phyloP scores from a whole-genome alignment of 176 grass and related monocot genomes.

The Saccharum spontaneum region DNA sequence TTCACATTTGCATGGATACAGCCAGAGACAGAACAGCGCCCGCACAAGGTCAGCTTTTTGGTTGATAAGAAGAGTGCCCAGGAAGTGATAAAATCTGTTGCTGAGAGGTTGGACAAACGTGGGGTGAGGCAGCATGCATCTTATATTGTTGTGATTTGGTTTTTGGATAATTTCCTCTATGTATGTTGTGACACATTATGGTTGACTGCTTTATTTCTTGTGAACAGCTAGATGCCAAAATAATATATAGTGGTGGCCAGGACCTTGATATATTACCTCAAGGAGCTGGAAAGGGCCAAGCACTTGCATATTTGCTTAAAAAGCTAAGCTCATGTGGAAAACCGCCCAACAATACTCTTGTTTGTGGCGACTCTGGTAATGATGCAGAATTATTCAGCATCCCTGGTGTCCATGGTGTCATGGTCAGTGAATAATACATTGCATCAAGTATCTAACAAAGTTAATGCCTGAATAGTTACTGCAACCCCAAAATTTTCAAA shows the following conservation, averaged over 20 bases:
- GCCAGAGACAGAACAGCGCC: slow-evolving; percentile 70
- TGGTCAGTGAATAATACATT: slow-evolving; percentile 55
- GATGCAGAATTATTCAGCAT: slow-evolving; percentile 89
- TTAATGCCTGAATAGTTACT: slow-evolving; percentile 5
- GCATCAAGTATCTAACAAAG: slow-evolving; percentile 11
- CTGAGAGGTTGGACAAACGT: slow-evolving; percentile 45
- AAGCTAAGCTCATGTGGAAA: slow-evolving; percentile 74
- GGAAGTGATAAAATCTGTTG: slow-evolving; percentile 65
- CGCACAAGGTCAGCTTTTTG: slow-evolving; percentile 81
- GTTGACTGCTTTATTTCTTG: slow-evolving; percentile 22
- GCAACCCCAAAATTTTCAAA: slow-evolving; percentile 22
- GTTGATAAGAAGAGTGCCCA: slow-evolving; percentile 64
- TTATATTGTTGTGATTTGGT: neutral
- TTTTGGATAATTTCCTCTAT: neutral
- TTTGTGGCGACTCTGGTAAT: slow-evolving; percentile 86
- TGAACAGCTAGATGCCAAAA: slow-evolving; percentile 83
- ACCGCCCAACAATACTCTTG: slow-evolving; percentile 77
- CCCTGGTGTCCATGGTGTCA: slow-evolving; percentile 79
- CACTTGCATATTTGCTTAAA: slow-evolving; percentile 87
- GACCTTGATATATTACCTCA: slow-evolving; percentile 83
- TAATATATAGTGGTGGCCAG: slow-evolving; percentile 86
- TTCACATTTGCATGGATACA: slow-evolving; percentile 36
- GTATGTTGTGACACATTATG: neutral
- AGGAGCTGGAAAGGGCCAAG: slow-evolving; percentile 88
- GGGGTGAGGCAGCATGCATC: slow-evolving; percentile 39